Base-by-base conservation (phyloP, 2,329 filamentous ascomycete species). In the Paracoccidioides lutzii region DNA sequence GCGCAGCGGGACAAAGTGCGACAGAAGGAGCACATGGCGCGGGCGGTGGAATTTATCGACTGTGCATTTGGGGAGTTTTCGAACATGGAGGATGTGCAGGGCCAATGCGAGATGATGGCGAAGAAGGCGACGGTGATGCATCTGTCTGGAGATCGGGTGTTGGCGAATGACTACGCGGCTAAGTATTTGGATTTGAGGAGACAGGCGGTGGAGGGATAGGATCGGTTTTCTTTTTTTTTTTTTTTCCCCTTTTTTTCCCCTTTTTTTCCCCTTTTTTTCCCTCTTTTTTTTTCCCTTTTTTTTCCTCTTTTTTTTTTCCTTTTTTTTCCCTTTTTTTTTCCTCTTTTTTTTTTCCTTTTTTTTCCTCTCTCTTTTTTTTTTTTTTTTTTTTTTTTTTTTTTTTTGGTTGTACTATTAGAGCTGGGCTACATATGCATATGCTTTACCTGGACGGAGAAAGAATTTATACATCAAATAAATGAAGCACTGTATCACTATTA, bases 91-190 rank as follows among this genome's bases (percentile, higher is more conserved):
- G 87, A 87, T 66, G 72, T 83, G 12, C 72, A 75, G n/a, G 82
- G 82, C 54, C 84, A 88, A 70, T 84, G 87, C 64, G 85, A 90
- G 69, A 83, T 87, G 75, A 79, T 90, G 73, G 84, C 85, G 22
- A 93, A 93, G 75, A 90, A 88, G 71, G 85, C 87, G 3, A 83
- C 83, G 52, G 79, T 94, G 52, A 86, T 88, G 75, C 82, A 84
- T 67, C 73, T 85, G 49, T 76, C 80, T 6, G 87, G 84, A 0
- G 85, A 90, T 62, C 69, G 76, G 60, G 75, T 75, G 15, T 63
- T 83, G 59, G 82, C 84, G 0, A 84, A 85, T 62, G 81, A 85
- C 59, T 84, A 79, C 62, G 83, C 84, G 1, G 81, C 81, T 2
- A 79, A 78, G 60, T 88, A 86, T 66, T 67, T 85, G 44, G 78